Base-by-base conservation (phyloP, 495 filamentous ascomycete genomes). In the Lepraria neglecta region DNA sequence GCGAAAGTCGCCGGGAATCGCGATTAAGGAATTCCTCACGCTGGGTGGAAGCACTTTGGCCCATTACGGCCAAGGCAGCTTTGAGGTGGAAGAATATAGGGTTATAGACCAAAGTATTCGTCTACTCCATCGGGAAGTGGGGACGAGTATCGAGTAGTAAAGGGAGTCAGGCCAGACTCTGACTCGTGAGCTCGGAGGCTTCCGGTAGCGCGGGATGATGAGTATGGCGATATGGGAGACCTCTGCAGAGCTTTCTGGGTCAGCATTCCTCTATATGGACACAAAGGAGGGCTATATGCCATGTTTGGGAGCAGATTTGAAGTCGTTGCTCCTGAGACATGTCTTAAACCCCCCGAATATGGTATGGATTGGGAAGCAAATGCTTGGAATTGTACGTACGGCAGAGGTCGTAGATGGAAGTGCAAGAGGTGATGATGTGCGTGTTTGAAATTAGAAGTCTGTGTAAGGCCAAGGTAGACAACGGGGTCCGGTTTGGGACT, bases 11-110 rank as follows among this genome's bases (percentile, higher is more conserved):
- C 19, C 62, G 56, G n/a, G 58, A 55, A 52, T 69, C 58, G n/a
- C 66, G 64, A 35, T 56, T 53, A 6, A 55, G 56, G 54, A 64
- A 65, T 10, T 59, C 47, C 27, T 64, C 51, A 40, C 54, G 50
- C 55, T 69, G 65, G 33, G 59, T 55, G 9, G 68, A 70, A 40
- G 62, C 60, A 56, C 57, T 65, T 56, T 69, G 65, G 9, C 68
- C 68, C 68, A 70, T 70, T 52, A 30, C n/a, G 48, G n/a, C 38
- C 7, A 42, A 12, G 6, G 24, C 19, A 51, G 57, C 45, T 59
- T 42, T 58, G 11, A 9, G 45, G 17, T 55, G 19, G 59, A 21
- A 58, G n/a, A 21, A 15, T 46, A 9, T 3, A 31, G 15, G 15
- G 15, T 15, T 15, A 52, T 10, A 24, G 24, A 31, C 14, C 28